phyloP scores from a whole-genome alignment of 768 basidiomycete species.

The Lentinus brumalis region DNA sequence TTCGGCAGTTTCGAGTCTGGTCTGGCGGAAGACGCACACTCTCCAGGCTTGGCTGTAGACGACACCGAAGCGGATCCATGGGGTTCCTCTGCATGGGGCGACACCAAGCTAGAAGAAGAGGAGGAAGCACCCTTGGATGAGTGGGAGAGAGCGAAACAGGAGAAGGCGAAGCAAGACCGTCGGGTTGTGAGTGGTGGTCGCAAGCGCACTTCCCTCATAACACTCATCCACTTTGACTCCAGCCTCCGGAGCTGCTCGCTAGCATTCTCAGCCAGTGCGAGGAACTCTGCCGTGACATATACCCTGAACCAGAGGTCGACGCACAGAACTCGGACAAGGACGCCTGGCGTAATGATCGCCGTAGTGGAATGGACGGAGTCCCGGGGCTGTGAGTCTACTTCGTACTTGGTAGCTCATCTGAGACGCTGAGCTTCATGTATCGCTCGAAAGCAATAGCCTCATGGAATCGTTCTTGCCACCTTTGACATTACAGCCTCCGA shows the following conservation, averaged over 20 bases:
- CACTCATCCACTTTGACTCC: not conserved
- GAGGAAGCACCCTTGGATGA: slow-evolving; percentile 51
- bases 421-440: slow-evolving; percentile 3
- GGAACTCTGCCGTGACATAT: slow-evolving; percentile 53
- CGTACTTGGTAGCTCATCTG: not conserved
- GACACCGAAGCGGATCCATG: slow-evolving; percentile 29
- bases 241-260: slow-evolving; percentile 73
- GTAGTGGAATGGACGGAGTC: slow-evolving; percentile 49
- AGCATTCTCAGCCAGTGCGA: slow-evolving; percentile 57
- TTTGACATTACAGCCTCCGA: slow-evolving; percentile 48
- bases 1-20: slow-evolving; percentile 65
- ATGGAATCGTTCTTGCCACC: slow-evolving; percentile 50
- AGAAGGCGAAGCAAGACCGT: slow-evolving; percentile 60
- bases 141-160: slow-evolving; percentile 64
- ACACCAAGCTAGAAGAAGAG: slow-evolving; percentile 7
- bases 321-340: slow-evolving; percentile 20
- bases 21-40: slow-evolving; percentile 34
- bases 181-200: slow-evolving; percentile 59
- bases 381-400: slow-evolving; percentile 59
- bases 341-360: slow-evolving; percentile 37
- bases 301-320: slow-evolving; percentile 39
- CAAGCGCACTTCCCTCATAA: no score
- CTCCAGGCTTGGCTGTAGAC: slow-evolving; percentile 38
- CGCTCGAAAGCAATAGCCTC: slow-evolving; percentile 39
- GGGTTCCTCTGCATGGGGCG: slow-evolving; percentile 32